Base-by-base conservation (phyloP, 305 asterid genomes). In the Fraxinus nigra region DNA sequence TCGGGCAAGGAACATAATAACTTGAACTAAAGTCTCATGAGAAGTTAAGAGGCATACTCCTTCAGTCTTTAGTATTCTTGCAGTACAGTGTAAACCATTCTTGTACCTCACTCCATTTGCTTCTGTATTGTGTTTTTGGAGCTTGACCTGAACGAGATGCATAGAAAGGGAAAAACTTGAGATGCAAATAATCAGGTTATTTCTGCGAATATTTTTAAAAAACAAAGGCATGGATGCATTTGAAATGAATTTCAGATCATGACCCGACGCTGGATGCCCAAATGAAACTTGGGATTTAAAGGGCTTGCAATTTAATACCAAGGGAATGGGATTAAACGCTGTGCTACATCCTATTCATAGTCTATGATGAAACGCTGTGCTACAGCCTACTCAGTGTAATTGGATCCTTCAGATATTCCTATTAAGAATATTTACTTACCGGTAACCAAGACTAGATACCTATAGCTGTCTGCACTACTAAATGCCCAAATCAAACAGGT, bases 51-150 rank as follows among this genome's bases (percentile, higher is more conserved):
- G 83, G 85, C 94, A 83, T 95, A 95, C 98, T 85, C 98, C 99
- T 88, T 95, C 99, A 6, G 92, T 90, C 90, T 90, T 92, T 90
- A 95, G 85, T 85, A 94, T 91, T 87, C 93, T 91, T 61, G 92
- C 84, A 82, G 98, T 85, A 79, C 98, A 94, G 82, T 95, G 93
- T 91, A 92, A 85, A 79, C 93, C 93, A 83, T 87, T 89, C 88
- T 86, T 90, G 92, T 95, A 93, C 86, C 88, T 94, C 48, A 86
- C 46, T 84, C 98, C 98, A 70, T 79, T 63, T 72, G 94, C 93
- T 88, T 85, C 94, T 34, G 98, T 90, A 79, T 95, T 94, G 89
- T 94, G 94, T 82, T 90, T 95, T 87, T 95, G 98, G 79, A 95
- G 93, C 87, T 89, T 94, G 80, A 95, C 99, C 98, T 95, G 92